Evolutionary conservation across 306 rosid genomes (phyloP).

Genomic region (Casuarina cunninghamiana): DNA sequence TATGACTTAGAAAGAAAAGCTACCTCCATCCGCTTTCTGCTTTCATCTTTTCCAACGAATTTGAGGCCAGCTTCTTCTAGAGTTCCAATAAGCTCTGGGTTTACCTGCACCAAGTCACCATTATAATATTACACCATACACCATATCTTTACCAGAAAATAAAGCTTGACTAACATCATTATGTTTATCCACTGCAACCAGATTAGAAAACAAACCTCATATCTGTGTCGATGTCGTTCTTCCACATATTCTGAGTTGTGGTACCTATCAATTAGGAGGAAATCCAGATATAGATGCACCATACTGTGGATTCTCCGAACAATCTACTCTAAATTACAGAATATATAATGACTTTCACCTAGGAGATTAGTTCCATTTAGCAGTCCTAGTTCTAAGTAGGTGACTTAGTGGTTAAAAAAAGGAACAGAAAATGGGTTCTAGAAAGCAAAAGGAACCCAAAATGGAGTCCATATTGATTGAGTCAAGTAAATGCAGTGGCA

Average conservation of each 20-base stretch:
- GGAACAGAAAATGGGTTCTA: background rate
- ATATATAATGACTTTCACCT: slow-evolving; percentile 4
- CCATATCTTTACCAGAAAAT: slow-evolving; percentile 19
- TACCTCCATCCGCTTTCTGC: slow-evolving; percentile 97
- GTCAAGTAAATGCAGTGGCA: background rate
- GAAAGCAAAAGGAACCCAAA: background rate
- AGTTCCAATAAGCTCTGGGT: slow-evolving; percentile 71
- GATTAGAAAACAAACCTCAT: slow-evolving; percentile 60
- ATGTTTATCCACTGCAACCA: slow-evolving; percentile 12
- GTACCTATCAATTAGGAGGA: slow-evolving; percentile 55
- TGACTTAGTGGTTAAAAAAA: background rate
- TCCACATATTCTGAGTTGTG: slow-evolving; percentile 77
- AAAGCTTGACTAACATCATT: slow-evolving; percentile 1
- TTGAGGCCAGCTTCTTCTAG: slow-evolving; percentile 85
- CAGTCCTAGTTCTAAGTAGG: slow-evolving; percentile 12
- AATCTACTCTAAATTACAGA: background rate
- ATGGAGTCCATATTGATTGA: background rate
- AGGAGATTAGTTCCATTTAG: background rate
- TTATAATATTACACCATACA: slow-evolving; percentile 16
- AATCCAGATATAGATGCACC: slow-evolving; percentile 20
- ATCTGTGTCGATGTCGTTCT: slow-evolving; percentile 97
- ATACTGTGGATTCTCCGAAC: slow-evolving; percentile 21
- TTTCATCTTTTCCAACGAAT: slow-evolving; percentile 94
- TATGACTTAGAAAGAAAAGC: slow-evolving; percentile 29
- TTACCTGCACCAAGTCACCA: slow-evolving; percentile 58